Evolutionary conservation across 1,284 basidiomycete genomes (phyloP).

Genomic region (Porodaedalea pini): DNA sequence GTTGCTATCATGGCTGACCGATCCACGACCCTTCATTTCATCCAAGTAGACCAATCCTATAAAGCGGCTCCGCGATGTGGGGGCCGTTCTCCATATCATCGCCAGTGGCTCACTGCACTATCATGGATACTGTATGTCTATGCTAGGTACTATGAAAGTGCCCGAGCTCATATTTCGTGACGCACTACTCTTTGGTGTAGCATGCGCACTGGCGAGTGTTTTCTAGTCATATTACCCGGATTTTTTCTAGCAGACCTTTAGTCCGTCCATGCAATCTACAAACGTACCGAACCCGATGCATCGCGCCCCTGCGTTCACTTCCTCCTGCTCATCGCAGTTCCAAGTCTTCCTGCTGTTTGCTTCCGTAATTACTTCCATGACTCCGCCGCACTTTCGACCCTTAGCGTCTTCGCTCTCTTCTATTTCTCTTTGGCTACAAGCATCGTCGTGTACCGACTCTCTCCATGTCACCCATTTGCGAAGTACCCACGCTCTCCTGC

Average conservation of each 20-base stretch:
- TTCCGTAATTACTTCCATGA: constrained; percentile 16
- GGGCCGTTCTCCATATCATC: not conserved
- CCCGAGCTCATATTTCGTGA: not conserved
- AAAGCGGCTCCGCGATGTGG: no score
- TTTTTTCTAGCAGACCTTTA: not conserved
- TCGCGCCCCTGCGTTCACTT: not conserved
- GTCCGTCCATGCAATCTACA: constrained; percentile 5
- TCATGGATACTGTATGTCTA: no score
- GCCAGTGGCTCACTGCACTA: no score
- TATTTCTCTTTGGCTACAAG: constrained; percentile 18
- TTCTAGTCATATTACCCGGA: no score
- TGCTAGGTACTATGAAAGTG: constrained; percentile 1
- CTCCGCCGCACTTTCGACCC: constrained; percentile 23
- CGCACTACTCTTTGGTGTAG: not conserved
- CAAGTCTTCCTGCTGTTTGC: not conserved
- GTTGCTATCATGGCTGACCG: no score
- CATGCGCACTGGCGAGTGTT: constrained; percentile 8
- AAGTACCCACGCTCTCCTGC: no score
- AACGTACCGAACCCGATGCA: not conserved
- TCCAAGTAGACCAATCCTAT: no score
- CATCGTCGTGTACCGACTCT: constrained; percentile 24
- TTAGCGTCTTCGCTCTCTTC: constrained; percentile 19
- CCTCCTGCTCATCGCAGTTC: not conserved
- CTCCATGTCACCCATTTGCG: constrained; percentile 27
- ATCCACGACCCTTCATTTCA: no score